Evolutionary conservation across 2,329 filamentous ascomycete species (phyloP), one percentile per base, ranked within the genome.

Genomic region (Neonectria magnoliae): DNA sequence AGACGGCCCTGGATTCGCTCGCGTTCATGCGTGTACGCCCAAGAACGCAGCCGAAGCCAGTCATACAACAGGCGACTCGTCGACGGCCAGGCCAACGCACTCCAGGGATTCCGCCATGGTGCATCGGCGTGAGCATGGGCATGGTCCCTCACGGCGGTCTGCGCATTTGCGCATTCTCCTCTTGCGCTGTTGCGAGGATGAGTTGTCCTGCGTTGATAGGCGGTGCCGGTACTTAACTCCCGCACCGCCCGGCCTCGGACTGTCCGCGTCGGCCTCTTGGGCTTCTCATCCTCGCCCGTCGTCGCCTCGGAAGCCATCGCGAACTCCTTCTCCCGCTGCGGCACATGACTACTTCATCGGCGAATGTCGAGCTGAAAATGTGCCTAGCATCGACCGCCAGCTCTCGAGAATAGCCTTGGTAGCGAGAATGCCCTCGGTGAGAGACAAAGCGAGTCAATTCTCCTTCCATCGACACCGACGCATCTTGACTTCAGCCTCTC

Each of bases 341-440:
- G n/a, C 13, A 4, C n/a, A 25, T 33, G 18, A 33, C 31, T 22
- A 13, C 20, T 13, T 33, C 58, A 14, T 44, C 16, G 44, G 48
- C 41, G 42, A 18, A 38, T 41, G 20, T 38, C 57, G 44, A 22
- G 47, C 44, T 36, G 33, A 68, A 64, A 22, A 72, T 73, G 70
- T 57, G 54, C 63, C 52, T 65, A 54, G 44, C 61, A 54, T 33
- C 45, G 48, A 53, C 52, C 44, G 51, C 44, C 55, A 60, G 62
- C 57, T 62, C 62, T 68, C 62, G 57, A 71, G 68, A 64, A 70
- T 73, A 66, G 67, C 71, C 62, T 70, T 71, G 51, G 72, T 69
- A 51, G 59, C 59, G 62, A 73, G 71, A 68, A 73, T 73, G 71
- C 71, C 71, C 67, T 72, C 71, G 51, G 72, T 72, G 68, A 68